phyloP scores from a whole-genome alignment of 345 rosid species.

The Brassica rapa region DNA sequence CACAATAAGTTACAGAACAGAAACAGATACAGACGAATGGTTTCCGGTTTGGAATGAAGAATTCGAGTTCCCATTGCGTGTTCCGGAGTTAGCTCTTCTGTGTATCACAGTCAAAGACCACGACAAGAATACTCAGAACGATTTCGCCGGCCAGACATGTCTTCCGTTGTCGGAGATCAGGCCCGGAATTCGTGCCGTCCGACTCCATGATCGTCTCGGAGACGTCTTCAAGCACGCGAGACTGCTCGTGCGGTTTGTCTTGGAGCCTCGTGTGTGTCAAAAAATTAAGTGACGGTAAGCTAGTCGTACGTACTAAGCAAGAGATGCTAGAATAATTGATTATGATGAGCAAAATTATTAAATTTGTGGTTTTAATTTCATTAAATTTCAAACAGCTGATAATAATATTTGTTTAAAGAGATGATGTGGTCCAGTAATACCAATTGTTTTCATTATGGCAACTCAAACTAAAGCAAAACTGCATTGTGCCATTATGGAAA shows the following conservation, averaged over 20 bases:
- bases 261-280: constrained; percentile 20
- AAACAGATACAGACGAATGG: constrained; percentile 65
- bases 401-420: background rate
- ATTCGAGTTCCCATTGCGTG: constrained; percentile 65
- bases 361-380: background rate
- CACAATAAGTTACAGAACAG: constrained; percentile 64
- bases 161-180: constrained; percentile 70
- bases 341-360: background rate
- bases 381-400: background rate
- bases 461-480: background rate
- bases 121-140: constrained; percentile 68
- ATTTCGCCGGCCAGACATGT: constrained; percentile 86
- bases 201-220: constrained; percentile 58
- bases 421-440: constrained; percentile 12
- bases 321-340: background rate
- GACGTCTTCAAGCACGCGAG: constrained; percentile 53
- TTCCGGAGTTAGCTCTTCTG: constrained; percentile 77
- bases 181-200: constrained; percentile 68
- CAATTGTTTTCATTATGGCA: background rate
- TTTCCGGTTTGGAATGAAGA: constrained; percentile 82
- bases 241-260: constrained; percentile 46
- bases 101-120: constrained; percentile 69
- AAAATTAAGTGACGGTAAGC: constrained; percentile 6
- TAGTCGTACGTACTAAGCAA: background rate
- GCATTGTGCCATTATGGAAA: background rate